Conservation (phyloP, 2,329 filamentous ascomycete species). For the Mycosphaerella sp. region DNA sequence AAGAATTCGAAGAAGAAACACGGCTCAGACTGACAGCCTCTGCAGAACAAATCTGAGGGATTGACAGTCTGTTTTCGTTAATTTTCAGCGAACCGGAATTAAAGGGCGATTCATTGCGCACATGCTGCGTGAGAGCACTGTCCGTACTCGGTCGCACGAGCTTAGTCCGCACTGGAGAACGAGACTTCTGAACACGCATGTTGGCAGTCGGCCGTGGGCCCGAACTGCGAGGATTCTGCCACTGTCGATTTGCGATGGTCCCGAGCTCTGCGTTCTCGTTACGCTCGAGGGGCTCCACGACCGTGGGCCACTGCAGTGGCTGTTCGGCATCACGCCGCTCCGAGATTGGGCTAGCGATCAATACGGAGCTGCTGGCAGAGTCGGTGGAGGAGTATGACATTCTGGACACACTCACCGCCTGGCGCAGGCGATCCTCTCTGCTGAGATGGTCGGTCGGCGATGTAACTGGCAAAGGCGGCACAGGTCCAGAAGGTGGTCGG, state of each 20-base stretch:
- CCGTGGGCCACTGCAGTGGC: constrained; percentile 22
- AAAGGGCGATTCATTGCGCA: constrained; percentile 18
- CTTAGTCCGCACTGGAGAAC: constrained; percentile 26
- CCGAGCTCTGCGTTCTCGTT: constrained; percentile 31
- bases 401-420: constrained; percentile 32
- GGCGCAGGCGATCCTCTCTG: constrained; percentile 9
- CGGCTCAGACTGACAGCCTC: constrained; percentile 35
- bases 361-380: constrained; percentile 39
- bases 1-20: constrained; percentile 30
- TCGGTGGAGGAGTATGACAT: constrained; percentile 39
- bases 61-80: constrained; percentile 27
- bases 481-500: constrained; percentile 37
- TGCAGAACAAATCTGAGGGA: constrained; percentile 33
- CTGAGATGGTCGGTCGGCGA: constrained; percentile 11
- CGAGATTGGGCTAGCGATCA: constrained; percentile 37
- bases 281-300: constrained; percentile 27
- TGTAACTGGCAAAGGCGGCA: constrained; percentile 40
- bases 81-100: constrained; percentile 24
- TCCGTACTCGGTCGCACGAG: constrained; percentile 26
- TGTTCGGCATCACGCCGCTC: constrained; percentile 17
- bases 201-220: constrained; percentile 27
- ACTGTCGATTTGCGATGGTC: constrained; percentile 34
- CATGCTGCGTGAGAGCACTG: constrained; percentile 17
- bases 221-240: constrained; percentile 32
- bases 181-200: constrained; percentile 24